Evolutionary conservation across 208 protist species (phyloP).

Genomic region (Entamoeba invadens): DNA sequence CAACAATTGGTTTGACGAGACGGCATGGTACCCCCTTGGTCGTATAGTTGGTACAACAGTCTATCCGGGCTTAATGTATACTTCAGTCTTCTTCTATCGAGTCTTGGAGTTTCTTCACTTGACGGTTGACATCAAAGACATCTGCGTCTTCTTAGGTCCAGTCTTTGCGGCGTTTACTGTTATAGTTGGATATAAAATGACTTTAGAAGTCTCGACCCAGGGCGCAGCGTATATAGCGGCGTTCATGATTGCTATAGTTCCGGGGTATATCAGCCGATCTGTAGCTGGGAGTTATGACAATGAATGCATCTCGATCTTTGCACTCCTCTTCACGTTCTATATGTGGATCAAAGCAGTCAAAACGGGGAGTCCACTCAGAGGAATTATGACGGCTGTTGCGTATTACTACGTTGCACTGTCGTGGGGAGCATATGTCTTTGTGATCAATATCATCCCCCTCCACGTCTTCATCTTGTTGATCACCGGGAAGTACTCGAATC

Average conservation of each 20-base stretch:
- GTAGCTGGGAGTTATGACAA: conserved; percentile 95
- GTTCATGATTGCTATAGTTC: conserved; percentile 60
- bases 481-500: conserved; percentile 53
- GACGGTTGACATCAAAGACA: conserved; percentile 68
- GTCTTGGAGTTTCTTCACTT: conserved; percentile 55
- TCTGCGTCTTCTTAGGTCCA: conserved; percentile 79
- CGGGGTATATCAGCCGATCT: conserved; percentile 80
- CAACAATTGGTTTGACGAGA: conserved; percentile 91
- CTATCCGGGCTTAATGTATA: conserved; percentile 87
- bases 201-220: conserved; percentile 54
- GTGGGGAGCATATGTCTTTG: conserved; percentile 93
- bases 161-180: conserved; percentile 65
- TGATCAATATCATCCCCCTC: conserved; percentile 82
- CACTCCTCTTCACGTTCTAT: conserved; percentile 70
- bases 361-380: conserved; percentile 56
- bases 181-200: conserved; percentile 61
- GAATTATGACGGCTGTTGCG: conserved; percentile 43
- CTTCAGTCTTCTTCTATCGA: conserved; percentile 65
- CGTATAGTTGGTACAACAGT: conserved; percentile 81
- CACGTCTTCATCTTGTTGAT: conserved; percentile 66
- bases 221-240: conserved; percentile 54
- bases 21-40: conserved; percentile 82
- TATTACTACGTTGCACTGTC: conserved; percentile 68
- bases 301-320: conserved; percentile 84
- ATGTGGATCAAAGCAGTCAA: conserved; percentile 53